phyloP scores from a whole-genome alignment of 148 eudicot species.

The Rhododendron simsii region DNA sequence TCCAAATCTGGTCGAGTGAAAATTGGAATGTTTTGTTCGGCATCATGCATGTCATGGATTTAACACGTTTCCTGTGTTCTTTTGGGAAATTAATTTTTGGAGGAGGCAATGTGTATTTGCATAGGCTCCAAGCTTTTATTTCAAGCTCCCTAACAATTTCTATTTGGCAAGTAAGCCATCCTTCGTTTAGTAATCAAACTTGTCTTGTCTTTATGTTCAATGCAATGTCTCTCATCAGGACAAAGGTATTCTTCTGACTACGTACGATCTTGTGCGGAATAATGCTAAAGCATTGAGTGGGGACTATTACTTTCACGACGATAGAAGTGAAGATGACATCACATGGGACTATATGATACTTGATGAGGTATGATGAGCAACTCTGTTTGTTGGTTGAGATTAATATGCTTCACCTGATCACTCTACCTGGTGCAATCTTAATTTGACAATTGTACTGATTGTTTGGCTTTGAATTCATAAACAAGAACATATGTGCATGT shows the following conservation, averaged over 20 bases:
- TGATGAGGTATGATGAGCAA: constrained; percentile 62
- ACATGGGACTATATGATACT: constrained; percentile 97
- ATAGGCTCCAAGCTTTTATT: background rate
- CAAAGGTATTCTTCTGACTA: constrained; percentile 85
- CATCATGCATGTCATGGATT: background rate
- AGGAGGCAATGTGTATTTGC: background rate
- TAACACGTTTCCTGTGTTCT: background rate
- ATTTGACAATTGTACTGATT: background rate
- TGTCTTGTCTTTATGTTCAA: background rate
- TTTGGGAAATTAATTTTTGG: background rate
- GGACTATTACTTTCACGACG: constrained; percentile 38
- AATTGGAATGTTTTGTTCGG: background rate
- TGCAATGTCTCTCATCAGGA: constrained; percentile 41
- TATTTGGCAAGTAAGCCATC: background rate
- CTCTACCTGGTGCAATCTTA: background rate
- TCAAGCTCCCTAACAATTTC: background rate
- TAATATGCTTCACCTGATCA: background rate
- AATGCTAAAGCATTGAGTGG: constrained; percentile 66
- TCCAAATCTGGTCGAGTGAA: background rate
- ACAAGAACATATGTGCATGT: background rate
- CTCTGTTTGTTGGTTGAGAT: background rate
- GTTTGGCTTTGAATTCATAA: background rate
- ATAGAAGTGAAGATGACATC: constrained; percentile 46
- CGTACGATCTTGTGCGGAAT: constrained; percentile 90
- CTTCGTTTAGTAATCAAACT: background rate